phyloP scores from a whole-genome alignment of 192 early-diverging fungal species.

The Diversispora eburnea region DNA sequence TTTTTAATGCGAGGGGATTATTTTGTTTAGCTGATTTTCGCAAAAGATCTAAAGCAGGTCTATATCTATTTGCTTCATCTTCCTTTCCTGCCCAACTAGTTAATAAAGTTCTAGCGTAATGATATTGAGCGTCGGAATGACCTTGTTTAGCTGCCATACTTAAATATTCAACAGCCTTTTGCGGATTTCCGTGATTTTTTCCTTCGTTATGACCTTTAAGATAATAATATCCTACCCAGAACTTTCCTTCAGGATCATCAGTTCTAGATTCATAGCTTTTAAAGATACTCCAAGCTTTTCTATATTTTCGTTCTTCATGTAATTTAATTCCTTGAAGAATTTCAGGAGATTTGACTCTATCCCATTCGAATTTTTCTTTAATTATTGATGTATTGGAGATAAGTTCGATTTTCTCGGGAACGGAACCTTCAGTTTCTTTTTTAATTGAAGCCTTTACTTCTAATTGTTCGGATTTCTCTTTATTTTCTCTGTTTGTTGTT shows the following conservation, averaged over 20 bases:
- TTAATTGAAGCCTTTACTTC: no score
- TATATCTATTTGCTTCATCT: neutral
- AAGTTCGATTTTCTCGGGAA: neutral
- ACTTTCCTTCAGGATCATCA: neutral
- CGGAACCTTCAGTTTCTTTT: no score
- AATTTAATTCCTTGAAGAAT: neutral
- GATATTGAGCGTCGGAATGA: neutral
- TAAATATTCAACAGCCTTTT: neutral
- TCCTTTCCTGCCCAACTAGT: neutral
- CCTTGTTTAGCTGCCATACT: neutral
- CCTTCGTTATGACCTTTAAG: neutral
- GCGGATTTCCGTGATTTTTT: neutral
- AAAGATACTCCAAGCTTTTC: neutral
- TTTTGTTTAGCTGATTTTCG: neutral
- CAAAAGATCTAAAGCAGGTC: neutral
- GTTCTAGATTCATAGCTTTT: neutral
- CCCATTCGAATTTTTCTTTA: neutral
- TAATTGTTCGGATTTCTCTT: no score
- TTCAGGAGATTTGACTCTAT: neutral
- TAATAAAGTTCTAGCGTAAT: neutral
- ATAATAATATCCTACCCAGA: slow-evolving; percentile 2
- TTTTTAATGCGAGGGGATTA: neutral
- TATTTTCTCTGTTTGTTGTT: no score
- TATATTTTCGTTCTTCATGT: neutral
- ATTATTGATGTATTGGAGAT: neutral